Conservation (phyloP, 257 asterid genomes). For the Capsicum pubescens region DNA sequence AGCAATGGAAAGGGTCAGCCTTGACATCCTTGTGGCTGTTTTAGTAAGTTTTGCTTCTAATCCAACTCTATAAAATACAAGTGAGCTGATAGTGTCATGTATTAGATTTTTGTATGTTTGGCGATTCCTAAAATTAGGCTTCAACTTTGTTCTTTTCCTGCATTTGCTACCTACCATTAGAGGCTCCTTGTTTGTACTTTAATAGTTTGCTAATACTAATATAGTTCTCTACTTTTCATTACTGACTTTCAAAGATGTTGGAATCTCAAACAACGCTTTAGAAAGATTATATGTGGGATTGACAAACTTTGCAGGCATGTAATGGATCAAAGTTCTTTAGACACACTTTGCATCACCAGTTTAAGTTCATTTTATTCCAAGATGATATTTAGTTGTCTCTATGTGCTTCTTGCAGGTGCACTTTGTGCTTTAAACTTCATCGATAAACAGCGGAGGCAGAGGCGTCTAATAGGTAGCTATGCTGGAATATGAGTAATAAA, state of each 20-base stretch:
- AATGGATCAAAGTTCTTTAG: constrained; percentile 14
- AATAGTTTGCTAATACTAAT: constrained; percentile 83
- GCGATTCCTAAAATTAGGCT: constrained; percentile 27
- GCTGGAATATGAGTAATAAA: constrained; percentile 64
- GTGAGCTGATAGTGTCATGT: too few relatives aligned
- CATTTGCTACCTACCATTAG: constrained; percentile 83
- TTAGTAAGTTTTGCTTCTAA: too few relatives aligned
- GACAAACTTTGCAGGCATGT: constrained; percentile 76
- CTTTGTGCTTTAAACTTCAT: constrained; percentile 73
- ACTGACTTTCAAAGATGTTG: constrained; percentile 77
- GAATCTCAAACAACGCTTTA: constrained; percentile 70
- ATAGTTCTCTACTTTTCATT: constrained; percentile 89
- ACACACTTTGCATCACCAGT: neutral
- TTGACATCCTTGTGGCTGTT: too few relatives aligned
- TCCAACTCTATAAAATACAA: too few relatives aligned
- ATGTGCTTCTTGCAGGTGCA: constrained; percentile 60
- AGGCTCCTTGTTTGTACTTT: constrained; percentile 78
- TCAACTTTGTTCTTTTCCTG: constrained; percentile 38
- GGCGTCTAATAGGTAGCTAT: constrained; percentile 79
- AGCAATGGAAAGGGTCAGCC: too few relatives aligned
- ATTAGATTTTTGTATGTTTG: too few relatives aligned
- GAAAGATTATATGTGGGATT: constrained; percentile 76
- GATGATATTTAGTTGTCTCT: constrained; percentile 27
- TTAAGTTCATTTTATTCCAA: neutral
- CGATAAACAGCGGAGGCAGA: constrained; percentile 82